Evolutionary conservation across 495 filamentous ascomycete genomes (phyloP), one percentile per base, ranked within the genome.

Genomic region (Talaromyces proteolyticus): DNA sequence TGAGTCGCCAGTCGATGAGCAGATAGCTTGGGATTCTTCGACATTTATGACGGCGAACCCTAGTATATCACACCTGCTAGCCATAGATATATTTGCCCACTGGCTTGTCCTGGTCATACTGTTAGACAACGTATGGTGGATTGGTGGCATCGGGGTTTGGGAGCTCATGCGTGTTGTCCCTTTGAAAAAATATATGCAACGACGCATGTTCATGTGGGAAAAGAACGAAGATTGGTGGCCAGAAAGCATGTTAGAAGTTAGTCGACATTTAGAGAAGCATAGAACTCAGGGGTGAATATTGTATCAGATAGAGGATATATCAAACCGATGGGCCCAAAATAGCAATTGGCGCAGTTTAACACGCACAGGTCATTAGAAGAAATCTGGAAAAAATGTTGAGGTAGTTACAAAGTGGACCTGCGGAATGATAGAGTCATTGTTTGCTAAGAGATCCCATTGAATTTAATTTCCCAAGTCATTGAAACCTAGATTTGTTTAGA

Each of bases 91-190:
- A 34, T 73, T 75, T 49, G 59, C 66, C 2, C 67, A 73, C 41
- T 75, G 65, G 65, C 53, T 72, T 16, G 70, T 73, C n/a, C 49
- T 73, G 6, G 60, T 76, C 4, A 54, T 73, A 29, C 45, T 73
- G 39, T 44, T 74, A 26, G 64, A 72, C 49, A 58, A 65, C 20
- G 69, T 74, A 34, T 71, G 69, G 70, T 70, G 70, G 70, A 69
- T 72, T 40, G 64, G 68, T 6, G 57, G 54, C 21, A 67, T 65
- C 49, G 62, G 62, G 19, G 39, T 53, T 6, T 65, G 64, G 62
- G 62, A 67, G 21, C 49, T 67, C 7, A 47, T 55, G 4, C 64
- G 62, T 18, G 44, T 67, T 14, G 49, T 65, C 18, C 39, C 55
- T 8, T 52, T 59, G 17, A 57, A 53, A 53, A 58, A 53, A 44